Base-by-base conservation (phyloP, 2,329 filamentous ascomycete species). In the Didymella segeticola region DNA sequence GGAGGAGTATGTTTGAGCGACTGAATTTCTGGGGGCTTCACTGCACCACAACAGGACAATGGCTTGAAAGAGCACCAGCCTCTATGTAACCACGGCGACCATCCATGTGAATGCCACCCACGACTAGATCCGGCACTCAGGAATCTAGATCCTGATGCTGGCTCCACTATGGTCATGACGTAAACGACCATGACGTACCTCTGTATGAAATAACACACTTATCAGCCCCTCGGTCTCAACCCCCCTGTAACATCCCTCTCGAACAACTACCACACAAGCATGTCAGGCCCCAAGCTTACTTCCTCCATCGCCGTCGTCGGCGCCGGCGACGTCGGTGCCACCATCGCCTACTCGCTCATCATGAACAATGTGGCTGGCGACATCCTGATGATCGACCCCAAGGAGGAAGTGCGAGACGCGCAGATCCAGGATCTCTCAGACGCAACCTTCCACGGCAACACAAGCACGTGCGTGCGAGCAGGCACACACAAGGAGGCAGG, bases 401-500 rank as follows among this genome's bases (percentile, higher is more conserved):
- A 66, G 27, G 61, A 64, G 26, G 60, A 63, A 31, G 58, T 66
- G 1, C 33, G 63, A 4, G 60, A 66, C 19, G 60, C 63, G 1
- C 63, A 64, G 20, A 47, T 66, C 5, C 61, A 64, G 10, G 63
- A 66, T 26, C 26, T 66, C 10, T 48, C 51, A 19, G 51, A 53
- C 11, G 43, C 51, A 1, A 52, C 63, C 5, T 64, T 61, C 22
- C 61, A 66, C 26, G 60, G 58, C 33, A 60, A 64, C 42, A 64
- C 61, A 0, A 59, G 47, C 20, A 61, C 60, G 4, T 36, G 56
- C 10, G 37, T 66, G 9, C 53, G 63, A 34, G 50, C 63, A 1
- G 63, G 61, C 0, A 66, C 63, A 17, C 63, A 64, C 47, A 62
- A 62, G n/a, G 61, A 66, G 31, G 63, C 63, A 2, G 63, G 63